These are phyloP conservation scores for Thinopyrum elongatum DNA, from an alignment of 176 grass and related monocot genomes.

Conservation along the genomic window DNA sequence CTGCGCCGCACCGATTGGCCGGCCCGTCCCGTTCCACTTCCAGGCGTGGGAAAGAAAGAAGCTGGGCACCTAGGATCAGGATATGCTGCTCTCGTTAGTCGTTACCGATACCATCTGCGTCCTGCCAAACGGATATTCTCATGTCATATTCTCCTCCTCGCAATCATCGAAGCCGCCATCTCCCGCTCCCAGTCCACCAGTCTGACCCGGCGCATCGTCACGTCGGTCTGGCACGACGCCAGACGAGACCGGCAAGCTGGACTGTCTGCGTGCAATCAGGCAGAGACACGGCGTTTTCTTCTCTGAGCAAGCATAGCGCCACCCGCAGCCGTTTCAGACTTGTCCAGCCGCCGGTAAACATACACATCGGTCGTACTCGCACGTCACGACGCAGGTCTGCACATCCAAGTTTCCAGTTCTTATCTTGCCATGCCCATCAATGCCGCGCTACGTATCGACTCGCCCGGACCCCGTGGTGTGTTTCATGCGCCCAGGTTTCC, in stretches of 20 bases:
- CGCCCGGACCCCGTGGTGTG: too few species aligned
- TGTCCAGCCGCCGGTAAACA: too few species aligned
- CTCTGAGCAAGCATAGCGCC: too few species aligned
- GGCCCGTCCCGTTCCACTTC: neutral
- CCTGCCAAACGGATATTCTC: constrained; percentile 13
- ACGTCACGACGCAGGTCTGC: too few species aligned
- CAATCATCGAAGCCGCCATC: neutral
- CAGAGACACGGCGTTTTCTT: too few species aligned
- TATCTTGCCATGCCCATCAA: too few species aligned
- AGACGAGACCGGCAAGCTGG: neutral
- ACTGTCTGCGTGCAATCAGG: neutral
- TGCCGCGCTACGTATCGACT: too few species aligned
- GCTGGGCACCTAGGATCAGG: neutral
- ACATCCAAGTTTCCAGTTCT: too few species aligned
- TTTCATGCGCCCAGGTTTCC: too few species aligned
- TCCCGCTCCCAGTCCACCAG: too few species aligned
- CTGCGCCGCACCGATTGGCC: neutral
- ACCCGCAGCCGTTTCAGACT: neutral
- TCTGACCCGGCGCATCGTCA: neutral
- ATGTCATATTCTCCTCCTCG: neutral
- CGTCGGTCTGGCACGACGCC: neutral
- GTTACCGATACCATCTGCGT: neutral
- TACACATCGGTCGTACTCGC: too few species aligned
- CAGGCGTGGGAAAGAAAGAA: neutral
- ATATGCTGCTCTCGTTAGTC: neutral